Base-by-base conservation (phyloP, 2,329 filamentous ascomycete species). In the Penicillium brevicompactum region DNA sequence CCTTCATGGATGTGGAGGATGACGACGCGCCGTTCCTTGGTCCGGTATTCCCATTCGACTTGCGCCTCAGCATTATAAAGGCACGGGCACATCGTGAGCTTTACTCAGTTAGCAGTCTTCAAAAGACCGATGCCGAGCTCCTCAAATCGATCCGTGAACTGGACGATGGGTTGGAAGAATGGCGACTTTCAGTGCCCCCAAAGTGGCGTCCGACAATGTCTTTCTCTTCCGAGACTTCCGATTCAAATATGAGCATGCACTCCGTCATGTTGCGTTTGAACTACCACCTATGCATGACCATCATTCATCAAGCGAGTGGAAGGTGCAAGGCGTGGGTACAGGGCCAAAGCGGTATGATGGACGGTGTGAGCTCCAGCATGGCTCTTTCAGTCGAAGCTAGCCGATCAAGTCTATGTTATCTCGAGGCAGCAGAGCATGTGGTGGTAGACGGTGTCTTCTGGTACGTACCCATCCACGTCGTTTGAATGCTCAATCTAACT, bases 261-360 rank as follows among this genome's bases (percentile, higher is more conserved):
- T 69, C 73, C 2, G 76, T 83, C 13, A 72, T 80, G 44, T 62
- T 83, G 2, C 77, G 81, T 14, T 66, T 85, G 4, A 81, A 84
- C 47, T 86, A 86, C 49, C 79, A 84, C 56, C 75, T 84, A 51
- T 75, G 84, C 41, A 74, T 84, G 67, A 78, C 78, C 1, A 77
- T 78, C 6, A 84, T 86, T 16, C 84, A 86, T 57, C 74, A 79
- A 4, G 81, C 83, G 0, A 84, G 80, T 31, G 78, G 80, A 4
- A 70, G 82, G 2, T 84, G 82, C 53, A 73, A 76, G 27, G 71
- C 76, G 7, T 78, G 77, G 71, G 60, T 63, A 8, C 65, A 70
- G 22, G 66, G 63, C 41, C 69, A 72, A 51, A 67, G 49, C 48
- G 65, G 65, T 51, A 58, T 77, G 41, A 75, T 78, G 51, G 75